Conservation (phyloP, 345 rosid genomes). For the Lepidium didymum region DNA sequence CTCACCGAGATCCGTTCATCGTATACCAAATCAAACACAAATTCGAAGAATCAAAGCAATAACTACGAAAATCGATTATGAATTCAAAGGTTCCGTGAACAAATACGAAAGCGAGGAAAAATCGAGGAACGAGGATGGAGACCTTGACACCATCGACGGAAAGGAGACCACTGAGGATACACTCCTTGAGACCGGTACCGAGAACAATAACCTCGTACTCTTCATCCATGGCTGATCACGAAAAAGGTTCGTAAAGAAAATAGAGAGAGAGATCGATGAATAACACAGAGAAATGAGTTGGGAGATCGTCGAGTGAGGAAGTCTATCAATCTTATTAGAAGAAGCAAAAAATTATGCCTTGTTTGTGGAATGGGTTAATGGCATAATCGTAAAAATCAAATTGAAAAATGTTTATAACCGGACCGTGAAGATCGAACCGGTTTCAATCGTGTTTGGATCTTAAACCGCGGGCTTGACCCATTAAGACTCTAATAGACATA, state of each 20-base stretch:
- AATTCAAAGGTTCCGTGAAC: not conserved
- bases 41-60: not conserved
- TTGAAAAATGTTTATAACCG: no score
- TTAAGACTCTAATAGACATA: no score
- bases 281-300: not conserved
- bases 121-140: not conserved
- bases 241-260: not conserved
- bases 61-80: not conserved
- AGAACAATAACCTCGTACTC: constrained; percentile 88
- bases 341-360: not conserved
- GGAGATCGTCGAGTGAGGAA: constrained; percentile 12
- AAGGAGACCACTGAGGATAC: constrained; percentile 94
- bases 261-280: constrained; percentile 7
- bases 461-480: no score
- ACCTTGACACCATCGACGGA: constrained; percentile 96
- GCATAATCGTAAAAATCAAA: not conserved
- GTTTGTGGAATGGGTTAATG: constrained; percentile 6
- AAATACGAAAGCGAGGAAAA: not conserved
- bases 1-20: constrained; percentile 12
- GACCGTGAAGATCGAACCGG: no score
- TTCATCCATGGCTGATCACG: constrained; percentile 60
- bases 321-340: not conserved
- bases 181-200: constrained; percentile 92
- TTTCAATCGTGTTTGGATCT: no score
- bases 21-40: not conserved